These are phyloP conservation scores for Fusarium brachygibbosum DNA, from an alignment of 2,329 filamentous ascomycete species.

Conservation along the genomic window DNA sequence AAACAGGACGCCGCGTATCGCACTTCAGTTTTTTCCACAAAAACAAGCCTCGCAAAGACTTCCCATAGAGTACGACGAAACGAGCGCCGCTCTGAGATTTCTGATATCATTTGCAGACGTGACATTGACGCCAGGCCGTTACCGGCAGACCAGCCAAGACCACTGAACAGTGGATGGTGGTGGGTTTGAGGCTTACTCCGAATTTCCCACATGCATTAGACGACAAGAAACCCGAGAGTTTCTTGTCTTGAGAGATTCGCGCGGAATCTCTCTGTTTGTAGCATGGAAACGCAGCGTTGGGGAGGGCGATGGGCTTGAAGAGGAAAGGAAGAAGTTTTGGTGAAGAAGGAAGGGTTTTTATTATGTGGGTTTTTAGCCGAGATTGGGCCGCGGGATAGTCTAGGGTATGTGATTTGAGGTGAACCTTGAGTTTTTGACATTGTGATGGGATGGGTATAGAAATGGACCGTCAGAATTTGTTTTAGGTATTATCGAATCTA, in stretches of 20 bases:
- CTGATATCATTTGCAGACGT: slow-evolving; percentile 93
- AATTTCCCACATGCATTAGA: slow-evolving; percentile 91
- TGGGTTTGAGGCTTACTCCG: slow-evolving; percentile 87
- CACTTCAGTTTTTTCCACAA: slow-evolving; percentile 77
- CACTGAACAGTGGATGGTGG: slow-evolving; percentile 30
- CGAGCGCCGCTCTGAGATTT: slow-evolving; percentile 75
- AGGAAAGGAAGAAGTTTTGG: slow-evolving; percentile 52
- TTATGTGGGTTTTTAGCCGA: slow-evolving; percentile 35
- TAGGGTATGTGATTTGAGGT: slow-evolving; percentile 23
- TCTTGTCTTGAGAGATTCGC: slow-evolving; percentile 34
- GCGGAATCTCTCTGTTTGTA: slow-evolving; percentile 74
- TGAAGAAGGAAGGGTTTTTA: slow-evolving; percentile 52
- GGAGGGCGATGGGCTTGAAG: slow-evolving; percentile 74
- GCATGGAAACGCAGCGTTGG: slow-evolving; percentile 97
- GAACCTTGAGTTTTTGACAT: neutral
- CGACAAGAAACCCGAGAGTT: neutral
- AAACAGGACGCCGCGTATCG: slow-evolving; percentile 84
- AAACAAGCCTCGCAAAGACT: slow-evolving; percentile 94
- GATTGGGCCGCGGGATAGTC: slow-evolving; percentile 14
- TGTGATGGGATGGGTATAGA: neutral
- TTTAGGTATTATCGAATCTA: neutral
- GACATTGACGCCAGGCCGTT: slow-evolving; percentile 84
- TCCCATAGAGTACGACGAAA: slow-evolving; percentile 75
- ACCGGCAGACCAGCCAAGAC: slow-evolving; percentile 75
- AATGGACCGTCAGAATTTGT: neutral